phyloP scores from a whole-genome alignment of 345 rosid species.

The Microcos paniculata region DNA sequence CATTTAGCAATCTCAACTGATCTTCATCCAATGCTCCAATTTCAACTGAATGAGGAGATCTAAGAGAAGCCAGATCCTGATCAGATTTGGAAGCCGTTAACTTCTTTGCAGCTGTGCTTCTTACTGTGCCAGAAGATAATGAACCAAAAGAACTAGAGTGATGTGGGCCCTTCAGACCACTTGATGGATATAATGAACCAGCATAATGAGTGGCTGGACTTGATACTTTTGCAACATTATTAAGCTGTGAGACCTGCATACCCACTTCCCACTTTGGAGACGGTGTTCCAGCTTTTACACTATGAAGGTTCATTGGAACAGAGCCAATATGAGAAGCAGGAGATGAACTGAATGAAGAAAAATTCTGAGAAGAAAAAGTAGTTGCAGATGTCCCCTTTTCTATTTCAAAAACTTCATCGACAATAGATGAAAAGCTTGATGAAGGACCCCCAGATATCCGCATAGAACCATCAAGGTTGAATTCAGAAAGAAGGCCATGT shows the following conservation, averaged over 20 bases:
- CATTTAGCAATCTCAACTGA: slow-evolving; percentile 43
- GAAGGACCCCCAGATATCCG: slow-evolving; percentile 50
- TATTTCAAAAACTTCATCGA: slow-evolving; percentile 93
- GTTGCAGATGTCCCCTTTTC: slow-evolving; percentile 63
- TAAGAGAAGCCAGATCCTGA: slow-evolving; percentile 71
- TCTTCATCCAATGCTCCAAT: slow-evolving; percentile 50
- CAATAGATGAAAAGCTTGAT: slow-evolving; percentile 74
- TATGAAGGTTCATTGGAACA: slow-evolving; percentile 39
- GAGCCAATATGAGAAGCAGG: slow-evolving; percentile 57
- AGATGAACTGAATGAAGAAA: slow-evolving; percentile 41
- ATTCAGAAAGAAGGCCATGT: slow-evolving; percentile 52
- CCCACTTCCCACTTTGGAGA: slow-evolving; percentile 68
- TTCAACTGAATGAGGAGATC: slow-evolving; percentile 58
- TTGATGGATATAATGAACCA: slow-evolving; percentile 51
- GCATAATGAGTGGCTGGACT: slow-evolving; percentile 33
- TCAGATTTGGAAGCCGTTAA: slow-evolving; percentile 71
- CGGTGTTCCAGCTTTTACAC: slow-evolving; percentile 44
- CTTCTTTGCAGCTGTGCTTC: slow-evolving; percentile 44
- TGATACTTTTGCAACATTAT: slow-evolving; percentile 37
- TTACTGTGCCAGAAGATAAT: slow-evolving; percentile 52
- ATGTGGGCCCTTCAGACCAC: slow-evolving; percentile 45
- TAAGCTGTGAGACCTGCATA: slow-evolving; percentile 39
- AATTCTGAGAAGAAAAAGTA: slow-evolving; percentile 43
- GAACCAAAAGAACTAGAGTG: slow-evolving; percentile 53
- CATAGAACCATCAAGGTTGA: slow-evolving; percentile 50